Evolutionary conservation across 164 flowering plant genomes (phyloP).

Genomic region (Liquidambar formosana): DNA sequence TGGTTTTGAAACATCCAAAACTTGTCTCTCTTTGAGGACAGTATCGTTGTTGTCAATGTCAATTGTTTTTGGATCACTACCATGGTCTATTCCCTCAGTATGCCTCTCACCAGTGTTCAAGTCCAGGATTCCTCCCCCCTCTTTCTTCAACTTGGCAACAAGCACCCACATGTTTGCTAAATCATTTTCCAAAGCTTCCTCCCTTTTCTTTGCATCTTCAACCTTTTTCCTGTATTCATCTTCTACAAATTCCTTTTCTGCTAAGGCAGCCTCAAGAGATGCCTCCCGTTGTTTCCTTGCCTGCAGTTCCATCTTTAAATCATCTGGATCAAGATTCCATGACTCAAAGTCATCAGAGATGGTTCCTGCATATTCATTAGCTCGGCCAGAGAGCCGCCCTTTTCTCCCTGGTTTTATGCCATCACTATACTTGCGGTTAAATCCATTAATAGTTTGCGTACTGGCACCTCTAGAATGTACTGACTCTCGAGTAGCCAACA

Average conservation of each 20-base stretch:
- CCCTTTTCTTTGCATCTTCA: slow-evolving; percentile 83
- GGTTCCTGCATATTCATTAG: slow-evolving; percentile 46
- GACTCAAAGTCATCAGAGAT: slow-evolving; percentile 61
- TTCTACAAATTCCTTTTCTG: slow-evolving; percentile 75
- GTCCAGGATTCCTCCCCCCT: slow-evolving; percentile 46
- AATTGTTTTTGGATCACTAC: slow-evolving; percentile 32
- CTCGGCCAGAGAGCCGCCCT: slow-evolving; percentile 50
- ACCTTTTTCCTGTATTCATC: slow-evolving; percentile 66
- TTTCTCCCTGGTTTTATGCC: slow-evolving; percentile 53
- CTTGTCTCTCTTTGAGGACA: slow-evolving; percentile 39
- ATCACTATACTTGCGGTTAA: slow-evolving; percentile 57
- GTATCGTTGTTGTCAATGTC: slow-evolving; percentile 29
- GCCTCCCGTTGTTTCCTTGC: slow-evolving; percentile 86
- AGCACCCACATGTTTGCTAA: slow-evolving; percentile 99
- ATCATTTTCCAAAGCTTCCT: slow-evolving; percentile 89
- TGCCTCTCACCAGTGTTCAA: slow-evolving; percentile 36
- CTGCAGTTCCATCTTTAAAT: slow-evolving; percentile 77
- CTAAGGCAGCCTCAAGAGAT: slow-evolving; percentile 84
- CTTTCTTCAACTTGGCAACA: slow-evolving; percentile 94
- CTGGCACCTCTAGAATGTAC: slow-evolving; percentile 47
- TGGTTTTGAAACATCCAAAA: slow-evolving; percentile 40
- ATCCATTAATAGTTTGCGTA: slow-evolving; percentile 47
- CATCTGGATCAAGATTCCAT: slow-evolving; percentile 79
- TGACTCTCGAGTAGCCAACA: slow-evolving; percentile 64
- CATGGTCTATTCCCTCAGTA: slow-evolving; percentile 23